Base-by-base conservation (phyloP, 495 filamentous ascomycete genomes). In the Daldinia vernicosa region DNA sequence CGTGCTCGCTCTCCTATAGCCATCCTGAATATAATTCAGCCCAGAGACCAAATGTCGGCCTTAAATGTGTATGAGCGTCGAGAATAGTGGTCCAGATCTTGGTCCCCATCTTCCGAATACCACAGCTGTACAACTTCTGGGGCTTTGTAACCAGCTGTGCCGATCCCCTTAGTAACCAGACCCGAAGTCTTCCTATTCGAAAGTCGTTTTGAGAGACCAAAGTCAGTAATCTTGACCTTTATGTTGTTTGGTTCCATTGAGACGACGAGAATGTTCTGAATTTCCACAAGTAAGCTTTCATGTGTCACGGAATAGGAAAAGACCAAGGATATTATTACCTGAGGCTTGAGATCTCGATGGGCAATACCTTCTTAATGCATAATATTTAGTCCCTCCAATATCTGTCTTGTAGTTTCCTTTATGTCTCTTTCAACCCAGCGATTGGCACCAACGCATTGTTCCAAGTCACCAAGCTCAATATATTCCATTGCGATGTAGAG, bases 291-390 rank as follows among this genome's bases (percentile, higher is more conserved):
- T 39, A 35, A 37, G 30, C 7, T 4, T 19, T 19, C 0, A 12
- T 12, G n/a, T 3, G 2, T 12, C 4, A 22, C 22, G 5, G 0
- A 11, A 22, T 32, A 32, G 5, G 3, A 37, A 11, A 37, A 1
- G 9, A 5, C 2, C 3, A 5, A 4, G 1, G 3, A 27, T 12
- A 26, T 4, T n/a, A n/a, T 45, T 27, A 59, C 56, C 56, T 45
- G 22, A 19, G 56, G 56, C n/a, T 59, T 59, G n/a, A 59, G 56
- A 17, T 59, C 56, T n/a, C 35, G 33, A n/a, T 59, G 56, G 3
- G 56, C 37, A 4, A 59, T 40, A 0, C 26, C 15, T 27, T 39
- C 33, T 3, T 5, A 11, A 59, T 59, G 55, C 55, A 59, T 59
- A 3, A 59, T 17, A 1, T 43, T 2, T 35, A 59, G 2, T 3